Evolutionary conservation across 2,329 filamentous ascomycete genomes (phyloP).

Genomic region (Fusarium heterosporum): DNA sequence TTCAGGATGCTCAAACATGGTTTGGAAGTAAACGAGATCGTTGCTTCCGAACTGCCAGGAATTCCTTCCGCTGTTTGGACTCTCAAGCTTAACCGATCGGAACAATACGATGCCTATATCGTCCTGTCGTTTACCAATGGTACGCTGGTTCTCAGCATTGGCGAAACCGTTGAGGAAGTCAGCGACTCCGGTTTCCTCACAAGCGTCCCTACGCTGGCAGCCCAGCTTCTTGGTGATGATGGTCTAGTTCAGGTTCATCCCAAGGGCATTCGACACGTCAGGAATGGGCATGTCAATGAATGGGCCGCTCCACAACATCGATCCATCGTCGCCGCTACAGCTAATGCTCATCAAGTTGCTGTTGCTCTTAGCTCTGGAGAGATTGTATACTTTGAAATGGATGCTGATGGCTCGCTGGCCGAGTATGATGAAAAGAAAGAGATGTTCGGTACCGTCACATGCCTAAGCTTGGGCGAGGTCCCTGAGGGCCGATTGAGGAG

Average conservation of each 20-base stretch:
- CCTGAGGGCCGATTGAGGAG: slow-evolving; percentile 90
- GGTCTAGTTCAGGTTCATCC: slow-evolving; percentile 94
- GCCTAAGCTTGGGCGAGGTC: slow-evolving; percentile 91
- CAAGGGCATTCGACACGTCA: slow-evolving; percentile 93
- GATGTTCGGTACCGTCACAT: slow-evolving; percentile 95
- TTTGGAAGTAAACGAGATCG: slow-evolving; percentile 91
- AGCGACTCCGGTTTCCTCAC: slow-evolving; percentile 93
- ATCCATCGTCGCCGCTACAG: slow-evolving; percentile 93
- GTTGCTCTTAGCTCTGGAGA: slow-evolving; percentile 95
- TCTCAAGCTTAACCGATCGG: slow-evolving; percentile 82
- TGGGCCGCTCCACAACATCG: slow-evolving; percentile 95
- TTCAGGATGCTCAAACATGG: slow-evolving; percentile 95
- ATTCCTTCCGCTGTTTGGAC: slow-evolving; percentile 96
- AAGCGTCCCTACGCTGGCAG: slow-evolving; percentile 87
- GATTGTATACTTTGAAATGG: slow-evolving; percentile 98
- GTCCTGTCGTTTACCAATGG: slow-evolving; percentile 92
- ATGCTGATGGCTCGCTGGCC: slow-evolving; percentile 86
- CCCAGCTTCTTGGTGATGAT: slow-evolving; percentile 94
- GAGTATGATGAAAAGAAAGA: slow-evolving; percentile 96
- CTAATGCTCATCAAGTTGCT: slow-evolving; percentile 92
- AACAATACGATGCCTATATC: slow-evolving; percentile 93
- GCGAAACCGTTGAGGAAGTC: slow-evolving; percentile 96
- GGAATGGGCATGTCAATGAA: slow-evolving; percentile 82
- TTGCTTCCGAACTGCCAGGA: slow-evolving; percentile 91
- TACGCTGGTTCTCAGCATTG: slow-evolving; percentile 93